A percentile compares a stretch with the other conserved stretches of the same genome.
Evolutionary conservation across 257 asterid genomes (phyloP).

Genomic region (Primulina huaijiensis): DNA sequence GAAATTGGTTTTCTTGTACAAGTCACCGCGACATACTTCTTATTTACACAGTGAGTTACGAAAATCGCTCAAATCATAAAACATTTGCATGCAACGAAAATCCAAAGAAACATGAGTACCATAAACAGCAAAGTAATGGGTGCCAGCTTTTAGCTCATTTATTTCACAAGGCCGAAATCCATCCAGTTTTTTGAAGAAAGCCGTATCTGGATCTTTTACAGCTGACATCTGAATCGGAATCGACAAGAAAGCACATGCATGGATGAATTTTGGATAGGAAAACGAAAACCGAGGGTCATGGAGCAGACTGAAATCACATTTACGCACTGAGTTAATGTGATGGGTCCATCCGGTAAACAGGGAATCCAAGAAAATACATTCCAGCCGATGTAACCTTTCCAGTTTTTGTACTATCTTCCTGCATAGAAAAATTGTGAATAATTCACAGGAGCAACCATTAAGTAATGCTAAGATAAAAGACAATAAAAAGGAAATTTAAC

Average conservation of each 20-base stretch:
- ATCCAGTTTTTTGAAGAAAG: constrained; percentile 89
- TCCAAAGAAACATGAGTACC: constrained; percentile 48
- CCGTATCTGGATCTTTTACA: constrained; percentile 84
- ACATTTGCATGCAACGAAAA: constrained; percentile 6
- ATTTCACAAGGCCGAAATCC: constrained; percentile 97
- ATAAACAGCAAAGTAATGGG: constrained; percentile 86
- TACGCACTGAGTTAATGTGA: constrained; percentile 64
- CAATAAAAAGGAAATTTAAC: background rate
- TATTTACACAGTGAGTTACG: background rate
- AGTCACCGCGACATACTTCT: background rate
- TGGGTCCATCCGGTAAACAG: constrained; percentile 85
- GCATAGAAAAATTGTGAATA: constrained; percentile 12
- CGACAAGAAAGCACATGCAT: background rate
- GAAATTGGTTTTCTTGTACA: background rate
- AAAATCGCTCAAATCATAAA: background rate
- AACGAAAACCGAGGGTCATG: background rate
- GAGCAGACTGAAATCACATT: constrained; percentile 19
- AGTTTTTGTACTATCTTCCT: constrained; percentile 94
- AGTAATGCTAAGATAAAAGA: background rate
- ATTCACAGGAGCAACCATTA: constrained; percentile 13
- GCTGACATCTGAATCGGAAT: constrained; percentile 42
- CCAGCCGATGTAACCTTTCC: constrained; percentile 88
- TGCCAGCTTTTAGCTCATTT: constrained; percentile 79
- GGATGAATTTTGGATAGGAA: constrained; percentile 14
- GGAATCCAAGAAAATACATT: constrained; percentile 91